Conservation (phyloP, 495 filamentous ascomycete species). For the Tuber melanosporum region DNA sequence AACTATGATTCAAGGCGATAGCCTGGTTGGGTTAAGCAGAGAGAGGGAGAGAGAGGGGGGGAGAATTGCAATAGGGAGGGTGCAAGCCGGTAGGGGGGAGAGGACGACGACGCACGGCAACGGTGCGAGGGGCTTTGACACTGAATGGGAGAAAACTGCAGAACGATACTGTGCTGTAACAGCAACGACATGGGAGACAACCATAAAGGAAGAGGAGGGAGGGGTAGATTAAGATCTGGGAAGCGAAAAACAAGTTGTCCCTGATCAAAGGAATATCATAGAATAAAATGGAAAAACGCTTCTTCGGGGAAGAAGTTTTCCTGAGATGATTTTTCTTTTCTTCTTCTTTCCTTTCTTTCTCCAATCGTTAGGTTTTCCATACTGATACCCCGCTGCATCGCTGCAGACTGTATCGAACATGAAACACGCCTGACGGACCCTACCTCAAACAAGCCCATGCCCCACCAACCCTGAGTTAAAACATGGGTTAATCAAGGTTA, state of each 20-base stretch:
- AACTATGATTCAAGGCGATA: not conserved
- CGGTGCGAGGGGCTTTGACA: slow-evolving; percentile 5
- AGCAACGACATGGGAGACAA: not conserved
- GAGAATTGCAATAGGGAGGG: not conserved
- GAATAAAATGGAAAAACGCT: not conserved
- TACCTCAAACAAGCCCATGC: not conserved
- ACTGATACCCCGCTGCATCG: not conserved
- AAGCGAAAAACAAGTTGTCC: not conserved
- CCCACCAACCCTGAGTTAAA: not conserved
- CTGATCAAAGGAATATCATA: not conserved
- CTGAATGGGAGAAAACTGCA: slow-evolving; percentile 1
- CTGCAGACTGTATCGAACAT: not conserved
- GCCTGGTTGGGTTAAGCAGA: not conserved
- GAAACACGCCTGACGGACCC: slow-evolving; percentile 1
- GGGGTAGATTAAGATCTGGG: not conserved
- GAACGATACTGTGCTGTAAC: not conserved
- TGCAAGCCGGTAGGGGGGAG: not conserved
- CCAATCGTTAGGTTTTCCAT: not conserved
- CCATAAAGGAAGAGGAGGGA: not conserved
- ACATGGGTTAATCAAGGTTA: not conserved
- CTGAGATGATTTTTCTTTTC: not conserved
- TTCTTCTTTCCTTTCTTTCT: not conserved
- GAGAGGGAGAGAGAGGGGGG: not conserved
- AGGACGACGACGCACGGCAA: not conserved
- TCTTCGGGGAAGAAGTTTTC: not conserved